Percentiles rank a stretch among this genome's conserved stretches.
phyloP scores from a whole-genome alignment of 2,329 filamentous ascomycete species.

The Immersiporthe knoxdaviesiana region DNA sequence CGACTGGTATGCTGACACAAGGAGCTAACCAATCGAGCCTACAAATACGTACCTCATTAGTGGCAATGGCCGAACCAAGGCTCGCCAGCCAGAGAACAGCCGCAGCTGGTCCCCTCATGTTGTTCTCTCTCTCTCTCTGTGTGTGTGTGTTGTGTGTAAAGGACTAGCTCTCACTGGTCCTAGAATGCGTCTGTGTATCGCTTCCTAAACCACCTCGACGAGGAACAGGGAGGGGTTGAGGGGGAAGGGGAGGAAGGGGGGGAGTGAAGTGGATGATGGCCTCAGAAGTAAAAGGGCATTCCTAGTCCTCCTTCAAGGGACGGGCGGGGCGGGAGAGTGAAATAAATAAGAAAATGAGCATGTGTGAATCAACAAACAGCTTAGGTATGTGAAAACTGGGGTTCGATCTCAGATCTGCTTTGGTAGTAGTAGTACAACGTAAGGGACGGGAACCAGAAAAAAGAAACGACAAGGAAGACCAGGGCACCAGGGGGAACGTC shows the following conservation, averaged over 20 bases:
- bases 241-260: not conserved
- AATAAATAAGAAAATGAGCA: not conserved
- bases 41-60: constrained; percentile 21
- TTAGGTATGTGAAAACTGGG: not conserved
- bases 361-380: constrained; percentile 1
- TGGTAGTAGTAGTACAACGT: not conserved
- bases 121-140: constrained; percentile 9
- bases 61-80: constrained; percentile 32
- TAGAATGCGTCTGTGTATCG: not conserved
- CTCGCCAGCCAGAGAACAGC: constrained; percentile 33
- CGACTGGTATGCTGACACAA: not conserved
- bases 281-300: not conserved
- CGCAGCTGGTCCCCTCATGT: constrained; percentile 34
- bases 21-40: not conserved
- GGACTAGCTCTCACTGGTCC: not conserved
- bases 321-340: not conserved
- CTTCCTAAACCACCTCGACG: not conserved
- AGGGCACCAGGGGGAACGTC: not conserved
- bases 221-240: not conserved
- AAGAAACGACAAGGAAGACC: not conserved
- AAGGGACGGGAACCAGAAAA: not conserved
- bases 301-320: not conserved
- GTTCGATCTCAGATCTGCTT: not conserved
- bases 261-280: not conserved
- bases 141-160: constrained; percentile 8